Evolutionary conservation across 2,329 filamentous ascomycete species (phyloP), one percentile per base, ranked within the genome.

Genomic region (Fusarium sp.): DNA sequence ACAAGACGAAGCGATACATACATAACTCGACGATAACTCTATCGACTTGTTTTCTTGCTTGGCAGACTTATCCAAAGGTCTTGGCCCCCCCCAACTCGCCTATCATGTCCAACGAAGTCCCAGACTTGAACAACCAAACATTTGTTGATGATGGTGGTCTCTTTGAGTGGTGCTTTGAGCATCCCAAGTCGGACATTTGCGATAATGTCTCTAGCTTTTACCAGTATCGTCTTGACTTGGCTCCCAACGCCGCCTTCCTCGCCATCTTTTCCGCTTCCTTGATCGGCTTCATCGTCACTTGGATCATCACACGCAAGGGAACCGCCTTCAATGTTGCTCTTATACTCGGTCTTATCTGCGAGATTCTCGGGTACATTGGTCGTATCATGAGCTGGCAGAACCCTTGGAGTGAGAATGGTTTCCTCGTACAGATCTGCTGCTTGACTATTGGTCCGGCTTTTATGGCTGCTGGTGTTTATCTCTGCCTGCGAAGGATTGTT

Each of bases 401-500:
- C 76, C 86, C 86, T 5, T 92, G 86, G 83, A 73, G 76, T n/a
- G 79, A 85, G 71, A 79, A 81, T 45, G 82, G 83, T 23, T 89
- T 89, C 80, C 76, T 88, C 65, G 87, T 91, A 41, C 90, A 92
- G 79, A 88, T 91, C 41, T 86, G 89, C 77, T 89, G 87, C 73
- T 84, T 94, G 66, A 93, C 91, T 5, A 87, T 93, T 68, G 91
- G 85, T 0, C 91, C 92, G 0, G 91, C 91, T 1, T 93, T 92
- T 78, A 85, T 92, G 79, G 87, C 90, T 10, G 91, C 90, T 1
- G 89, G 87, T 2, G 87, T 93, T 45, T 93, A 93, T 77, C 83
- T 93, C 61, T 91, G 89, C 70, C 83, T 93, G 58, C 79, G 86
- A 13, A 82, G 84, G 43, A 87, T 89, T 70, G 87, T 88, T 13